Percentiles rank a stretch among this genome's conserved stretches.
phyloP scores from a whole-genome alignment of 106 monocot genomes.

The Vanilla planifolia region DNA sequence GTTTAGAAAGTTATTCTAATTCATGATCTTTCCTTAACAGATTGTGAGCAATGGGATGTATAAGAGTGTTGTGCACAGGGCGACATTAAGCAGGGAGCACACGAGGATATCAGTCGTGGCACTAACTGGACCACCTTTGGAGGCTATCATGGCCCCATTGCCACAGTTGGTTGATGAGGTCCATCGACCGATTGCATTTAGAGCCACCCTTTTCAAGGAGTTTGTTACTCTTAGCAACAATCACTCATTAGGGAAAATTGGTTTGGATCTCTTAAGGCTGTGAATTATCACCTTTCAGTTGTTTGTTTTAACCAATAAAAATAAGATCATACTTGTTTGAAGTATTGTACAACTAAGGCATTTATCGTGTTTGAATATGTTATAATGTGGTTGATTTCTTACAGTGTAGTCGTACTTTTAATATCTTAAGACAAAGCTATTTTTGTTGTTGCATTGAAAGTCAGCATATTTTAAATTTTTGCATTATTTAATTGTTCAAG shows the following conservation, averaged over 20 bases:
- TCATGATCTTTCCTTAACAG: not conserved
- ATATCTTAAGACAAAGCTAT: too few species aligned
- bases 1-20: too few species aligned
- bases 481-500: too few species aligned
- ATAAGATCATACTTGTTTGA: too few species aligned
- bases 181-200: slow-evolving; percentile 5
- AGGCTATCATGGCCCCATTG: not conserved
- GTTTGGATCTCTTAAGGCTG: slow-evolving; percentile 17
- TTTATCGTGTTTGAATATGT: too few species aligned
- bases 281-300: too few species aligned
- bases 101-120: slow-evolving; percentile 1
- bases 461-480: too few species aligned
- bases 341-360: too few species aligned
- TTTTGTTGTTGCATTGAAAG: too few species aligned
- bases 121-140: not conserved
- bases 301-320: too few species aligned
- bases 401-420: too few species aligned
- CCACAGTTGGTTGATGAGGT: not conserved
- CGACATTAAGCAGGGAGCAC: not conserved
- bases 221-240: slow-evolving; percentile 40
- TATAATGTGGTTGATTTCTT: too few species aligned
- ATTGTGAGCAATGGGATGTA: slow-evolving; percentile 11
- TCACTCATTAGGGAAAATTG: slow-evolving; percentile 31
- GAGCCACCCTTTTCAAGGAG: slow-evolving; percentile 36
- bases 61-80: slow-evolving; percentile 11